Evolutionary conservation across 2,329 filamentous ascomycete species (phyloP), one percentile per base, ranked within the genome.

Genomic region (Stagonosporopsis rhizophila): DNA sequence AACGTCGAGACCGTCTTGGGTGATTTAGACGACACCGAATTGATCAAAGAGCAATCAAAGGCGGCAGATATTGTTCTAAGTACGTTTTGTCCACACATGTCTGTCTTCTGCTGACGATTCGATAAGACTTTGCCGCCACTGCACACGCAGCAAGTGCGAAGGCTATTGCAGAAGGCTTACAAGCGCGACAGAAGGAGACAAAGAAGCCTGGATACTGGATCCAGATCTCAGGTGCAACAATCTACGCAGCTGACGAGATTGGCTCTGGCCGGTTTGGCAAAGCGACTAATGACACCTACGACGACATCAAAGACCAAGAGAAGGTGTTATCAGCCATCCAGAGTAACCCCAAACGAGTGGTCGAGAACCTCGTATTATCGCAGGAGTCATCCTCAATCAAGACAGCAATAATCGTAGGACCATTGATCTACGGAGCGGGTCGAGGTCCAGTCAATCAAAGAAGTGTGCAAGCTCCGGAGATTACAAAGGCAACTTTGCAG

Each of bases 381-480:
- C 60, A 62, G 38, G 15, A 48, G 4, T 34, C 60, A 5, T 49
- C 50, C 7, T 49, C 44, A 12, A 44, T 60, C 17, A 62, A 59
- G 30, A 66, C 66, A 2, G 68, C 68, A 6, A 80, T 89, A 23
- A 78, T 89, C 1, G 87, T 84, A 59, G 85, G 87, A 5, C 85
- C 86, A 0, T 83, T 81, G 1, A 88, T 89, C 55, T 89, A 88
- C 61, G 85, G 71, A 4, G 45, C 64, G 2, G 86, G 85, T 4
- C 78, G 85, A 40, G 85, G 87, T 7, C 77, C 82, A 0, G 76
- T 76, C 44, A 83, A 83, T 61, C 78, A 77, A 39, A 72, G 78
- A 2, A 81, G 85, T 54, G 76, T 82, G 1, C 86, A 89, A 65
- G 75, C 88, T 8, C 83, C 85, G 28, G 77, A 79, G 19, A 71